Evolutionary conservation across 495 filamentous ascomycete genomes (phyloP).

Genomic region (Chaetomium tenue): DNA sequence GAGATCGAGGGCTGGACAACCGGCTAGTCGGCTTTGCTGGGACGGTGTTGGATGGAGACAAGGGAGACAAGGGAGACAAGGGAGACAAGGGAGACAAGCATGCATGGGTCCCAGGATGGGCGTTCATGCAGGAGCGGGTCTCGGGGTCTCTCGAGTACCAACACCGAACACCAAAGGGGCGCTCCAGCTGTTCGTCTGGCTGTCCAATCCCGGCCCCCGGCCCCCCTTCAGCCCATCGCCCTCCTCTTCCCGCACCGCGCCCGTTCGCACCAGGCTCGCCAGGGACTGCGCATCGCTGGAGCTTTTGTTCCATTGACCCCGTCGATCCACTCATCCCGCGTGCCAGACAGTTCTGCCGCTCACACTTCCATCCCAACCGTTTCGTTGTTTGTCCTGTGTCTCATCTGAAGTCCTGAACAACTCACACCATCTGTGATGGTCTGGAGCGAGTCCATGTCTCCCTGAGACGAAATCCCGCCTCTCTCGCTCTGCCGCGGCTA

Average conservation of each 20-base stretch:
- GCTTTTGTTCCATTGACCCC: neutral
- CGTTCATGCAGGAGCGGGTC: neutral
- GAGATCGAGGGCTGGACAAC: no score
- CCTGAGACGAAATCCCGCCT: slow-evolving; percentile 21
- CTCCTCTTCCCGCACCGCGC: neutral
- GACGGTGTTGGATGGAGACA: no score
- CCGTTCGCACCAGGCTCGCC: neutral
- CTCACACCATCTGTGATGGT: neutral
- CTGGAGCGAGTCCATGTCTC: slow-evolving; percentile 22
- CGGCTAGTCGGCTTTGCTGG: neutral
- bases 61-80: no score
- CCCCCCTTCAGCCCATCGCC: slow-evolving; percentile 11
- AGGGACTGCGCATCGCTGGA: neutral
- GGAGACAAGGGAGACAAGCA: no score
- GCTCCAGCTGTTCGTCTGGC: slow-evolving; percentile 5
- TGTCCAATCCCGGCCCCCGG: neutral
- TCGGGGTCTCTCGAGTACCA: neutral
- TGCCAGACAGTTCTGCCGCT: neutral
- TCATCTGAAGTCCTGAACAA: neutral
- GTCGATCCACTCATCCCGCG: slow-evolving; percentile 1
- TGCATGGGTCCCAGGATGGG: no score
- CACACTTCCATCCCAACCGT: neutral
- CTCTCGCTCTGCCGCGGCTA: slow-evolving; percentile 29
- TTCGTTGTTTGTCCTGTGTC: neutral
- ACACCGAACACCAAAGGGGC: neutral